Evolutionary conservation across 2,329 filamentous ascomycete genomes (phyloP).

Genomic region (Trichoderma hamatum): DNA sequence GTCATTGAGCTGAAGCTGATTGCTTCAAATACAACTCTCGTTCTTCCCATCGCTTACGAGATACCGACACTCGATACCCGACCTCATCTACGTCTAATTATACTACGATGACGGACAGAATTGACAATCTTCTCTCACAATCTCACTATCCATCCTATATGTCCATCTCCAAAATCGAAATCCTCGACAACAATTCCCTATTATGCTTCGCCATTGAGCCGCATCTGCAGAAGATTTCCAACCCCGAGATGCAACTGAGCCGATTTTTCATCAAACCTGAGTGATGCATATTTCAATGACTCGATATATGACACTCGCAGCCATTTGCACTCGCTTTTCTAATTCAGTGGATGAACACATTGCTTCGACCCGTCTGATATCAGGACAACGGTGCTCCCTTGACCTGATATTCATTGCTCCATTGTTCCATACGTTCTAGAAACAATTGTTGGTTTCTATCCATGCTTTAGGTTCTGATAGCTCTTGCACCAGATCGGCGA

Average conservation of each 20-base stretch:
- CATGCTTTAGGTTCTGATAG: neutral
- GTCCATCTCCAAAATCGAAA: neutral
- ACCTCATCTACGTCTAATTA: neutral
- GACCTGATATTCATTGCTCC: neutral
- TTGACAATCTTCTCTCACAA: neutral
- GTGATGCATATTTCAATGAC: neutral
- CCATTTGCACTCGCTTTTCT: neutral
- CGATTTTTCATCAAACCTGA: neutral
- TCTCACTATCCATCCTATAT: neutral
- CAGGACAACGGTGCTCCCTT: neutral
- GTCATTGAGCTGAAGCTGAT: neutral
- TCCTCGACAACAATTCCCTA: too few species aligned
- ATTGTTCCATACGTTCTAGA: neutral
- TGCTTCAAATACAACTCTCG: neutral
- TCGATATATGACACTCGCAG: neutral
- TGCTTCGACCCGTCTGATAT: neutral
- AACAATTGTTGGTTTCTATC: neutral
- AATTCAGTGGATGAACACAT: neutral
- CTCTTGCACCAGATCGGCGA: constrained; percentile 17
- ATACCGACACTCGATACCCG: neutral
- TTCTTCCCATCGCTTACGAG: neutral
- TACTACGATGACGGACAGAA: neutral
- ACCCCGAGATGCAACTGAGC: neutral
- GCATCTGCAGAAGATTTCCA: too few species aligned
- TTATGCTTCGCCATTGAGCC: neutral